Percentiles rank a stretch among this genome's conserved stretches.
These are phyloP conservation scores for Diplodia mutila DNA, from an alignment of 2,329 filamentous ascomycete genomes.

Conservation along the genomic window DNA sequence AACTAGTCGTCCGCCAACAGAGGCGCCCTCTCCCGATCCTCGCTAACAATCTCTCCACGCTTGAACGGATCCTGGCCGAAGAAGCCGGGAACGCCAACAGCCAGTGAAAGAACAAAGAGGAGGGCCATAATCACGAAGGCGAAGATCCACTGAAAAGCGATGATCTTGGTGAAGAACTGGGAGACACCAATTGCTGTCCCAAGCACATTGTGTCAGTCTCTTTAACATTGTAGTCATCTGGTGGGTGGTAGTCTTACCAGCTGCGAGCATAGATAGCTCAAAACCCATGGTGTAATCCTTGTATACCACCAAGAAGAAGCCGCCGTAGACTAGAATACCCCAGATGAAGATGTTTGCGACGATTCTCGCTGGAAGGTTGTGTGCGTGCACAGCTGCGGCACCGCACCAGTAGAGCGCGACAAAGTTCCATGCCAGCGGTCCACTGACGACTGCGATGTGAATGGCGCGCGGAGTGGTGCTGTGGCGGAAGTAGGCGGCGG, in stretches of 20 bases:
- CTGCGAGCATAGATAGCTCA: conserved; percentile 71
- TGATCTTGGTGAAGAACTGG: conserved; percentile 72
- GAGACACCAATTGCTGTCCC: conserved; percentile 68
- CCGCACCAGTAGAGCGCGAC: conserved; percentile 89
- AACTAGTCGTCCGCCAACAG: conserved; percentile 52
- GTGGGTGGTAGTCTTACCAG: conserved; percentile 56
- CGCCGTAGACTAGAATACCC: conserved; percentile 75
- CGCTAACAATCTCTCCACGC: conserved; percentile 47
- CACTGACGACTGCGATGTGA: conserved; percentile 74
- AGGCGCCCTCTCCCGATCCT: conserved; percentile 59
- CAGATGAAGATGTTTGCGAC: conserved; percentile 88
- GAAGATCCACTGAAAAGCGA: conserved; percentile 92
- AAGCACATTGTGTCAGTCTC: not conserved
- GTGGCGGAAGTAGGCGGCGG: conserved; percentile 79
- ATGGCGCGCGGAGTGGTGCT: conserved; percentile 72
- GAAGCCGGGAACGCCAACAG: conserved; percentile 66
- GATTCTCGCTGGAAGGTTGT: conserved; percentile 71
- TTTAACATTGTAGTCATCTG: not conserved
- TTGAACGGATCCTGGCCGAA: conserved; percentile 62
- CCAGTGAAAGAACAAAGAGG: conserved; percentile 70
- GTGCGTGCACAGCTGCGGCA: conserved; percentile 73
- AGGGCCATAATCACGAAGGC: conserved; percentile 80
- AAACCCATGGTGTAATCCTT: conserved; percentile 82
- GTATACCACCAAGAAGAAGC: conserved; percentile 74
- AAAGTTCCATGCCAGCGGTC: conserved; percentile 83